A percentile compares a stretch with the other conserved stretches of the same genome.
These are phyloP conservation scores for Sicyos baderoa DNA, from an alignment of 306 rosid genomes.

Conservation along the genomic window DNA sequence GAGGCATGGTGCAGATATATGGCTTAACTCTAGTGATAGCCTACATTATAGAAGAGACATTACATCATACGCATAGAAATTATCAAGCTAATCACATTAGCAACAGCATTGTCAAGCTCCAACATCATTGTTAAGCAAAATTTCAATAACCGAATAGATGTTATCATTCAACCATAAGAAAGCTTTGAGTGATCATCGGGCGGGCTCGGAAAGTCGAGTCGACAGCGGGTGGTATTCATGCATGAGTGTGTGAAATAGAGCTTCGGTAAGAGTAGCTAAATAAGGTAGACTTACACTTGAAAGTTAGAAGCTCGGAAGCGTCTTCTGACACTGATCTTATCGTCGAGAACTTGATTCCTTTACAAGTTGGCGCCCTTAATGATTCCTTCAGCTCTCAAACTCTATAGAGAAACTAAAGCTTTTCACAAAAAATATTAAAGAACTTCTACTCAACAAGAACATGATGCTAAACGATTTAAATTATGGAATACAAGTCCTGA, in stretches of 20 bases:
- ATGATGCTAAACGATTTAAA: neutral
- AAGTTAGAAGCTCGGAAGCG: constrained; percentile 94
- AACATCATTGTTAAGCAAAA: no score
- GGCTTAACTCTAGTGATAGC: constrained; percentile 80
- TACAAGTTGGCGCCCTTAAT: neutral
- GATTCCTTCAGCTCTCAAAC: neutral
- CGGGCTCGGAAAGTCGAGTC: no score
- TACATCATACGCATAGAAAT: neutral
- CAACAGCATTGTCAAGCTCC: neutral
- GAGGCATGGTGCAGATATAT: constrained; percentile 88
- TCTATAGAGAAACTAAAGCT: neutral
- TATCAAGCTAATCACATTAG: constrained; percentile 3
- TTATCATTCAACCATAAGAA: no score
- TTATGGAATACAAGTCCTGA: neutral
- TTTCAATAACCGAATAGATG: neutral
- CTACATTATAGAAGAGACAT: constrained; percentile 29
- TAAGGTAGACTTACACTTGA: constrained; percentile 82
- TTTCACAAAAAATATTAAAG: no score
- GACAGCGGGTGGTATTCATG: neutral
- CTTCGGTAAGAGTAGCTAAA: constrained; percentile 28
- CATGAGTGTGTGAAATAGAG: neutral
- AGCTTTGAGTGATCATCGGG: no score
- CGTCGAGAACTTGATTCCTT: constrained; percentile 62
- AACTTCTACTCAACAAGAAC: neutral
- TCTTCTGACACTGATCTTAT: constrained; percentile 84